A percentile compares a stretch with the other conserved stretches of the same genome.
phyloP scores from a whole-genome alignment of 1,139 yeast species.

The Arxiozyma heterogenica region DNA sequence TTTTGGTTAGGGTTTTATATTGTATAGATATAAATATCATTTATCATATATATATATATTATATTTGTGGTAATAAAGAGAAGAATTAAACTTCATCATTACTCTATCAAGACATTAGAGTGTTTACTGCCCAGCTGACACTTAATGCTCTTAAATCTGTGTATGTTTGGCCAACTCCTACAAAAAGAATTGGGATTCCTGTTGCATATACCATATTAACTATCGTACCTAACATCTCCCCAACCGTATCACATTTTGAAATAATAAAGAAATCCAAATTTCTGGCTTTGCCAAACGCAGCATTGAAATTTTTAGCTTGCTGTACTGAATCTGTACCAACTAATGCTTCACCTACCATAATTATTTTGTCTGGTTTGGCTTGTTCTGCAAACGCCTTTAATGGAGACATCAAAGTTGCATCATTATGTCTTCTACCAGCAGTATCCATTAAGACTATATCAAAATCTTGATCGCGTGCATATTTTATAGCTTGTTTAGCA shows the following conservation, averaged over 20 bases:
- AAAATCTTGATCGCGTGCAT: constrained; percentile 55
- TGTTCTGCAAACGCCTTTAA: constrained; percentile 91
- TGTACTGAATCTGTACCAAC: constrained; percentile 97
- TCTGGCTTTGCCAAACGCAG: constrained; percentile 81
- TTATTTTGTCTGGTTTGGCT: constrained; percentile 90
- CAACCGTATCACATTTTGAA: constrained; percentile 95
- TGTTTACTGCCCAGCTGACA: constrained; percentile 85
- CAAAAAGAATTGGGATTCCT: constrained; percentile 87
- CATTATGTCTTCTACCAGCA: constrained; percentile 96
- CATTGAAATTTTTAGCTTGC: constrained; percentile 87
- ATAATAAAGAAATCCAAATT: constrained; percentile 83
- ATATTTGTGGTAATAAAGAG: not conserved
- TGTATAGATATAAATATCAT: not conserved
- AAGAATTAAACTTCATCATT: not conserved
- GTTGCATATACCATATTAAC: constrained; percentile 97
- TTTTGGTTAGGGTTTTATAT: not conserved
- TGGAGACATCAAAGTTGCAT: constrained; percentile 91
- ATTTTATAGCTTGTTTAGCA: constrained; percentile 86
- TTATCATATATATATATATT: not conserved
- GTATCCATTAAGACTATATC: constrained; percentile 93
- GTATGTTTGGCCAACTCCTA: constrained; percentile 95
- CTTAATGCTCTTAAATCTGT: constrained; percentile 90
- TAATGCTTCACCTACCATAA: constrained; percentile 97
- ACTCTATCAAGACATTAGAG: constrained; percentile 48
- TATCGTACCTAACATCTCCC: constrained; percentile 93